Evolutionary conservation across 148 eudicot genomes (phyloP).

Genomic region (Polygonum aviculare): DNA sequence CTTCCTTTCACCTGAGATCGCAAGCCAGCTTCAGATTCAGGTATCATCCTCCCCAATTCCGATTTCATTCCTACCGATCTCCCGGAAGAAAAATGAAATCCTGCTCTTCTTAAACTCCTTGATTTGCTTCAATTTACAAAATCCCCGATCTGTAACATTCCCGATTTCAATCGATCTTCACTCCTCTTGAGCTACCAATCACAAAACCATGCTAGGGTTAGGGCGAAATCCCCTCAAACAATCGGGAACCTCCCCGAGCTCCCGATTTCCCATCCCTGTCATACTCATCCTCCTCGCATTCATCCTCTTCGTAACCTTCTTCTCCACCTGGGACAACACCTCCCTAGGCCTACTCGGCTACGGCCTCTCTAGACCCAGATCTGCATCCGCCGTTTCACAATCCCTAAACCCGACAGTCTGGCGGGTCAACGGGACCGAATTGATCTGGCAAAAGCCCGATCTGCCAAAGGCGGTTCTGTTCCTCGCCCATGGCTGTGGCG

Average conservation of each 20-base stretch:
- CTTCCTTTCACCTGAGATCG: background rate
- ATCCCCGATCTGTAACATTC: background rate
- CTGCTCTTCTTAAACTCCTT: background rate
- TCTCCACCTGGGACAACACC: constrained; percentile 10
- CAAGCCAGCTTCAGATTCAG: background rate
- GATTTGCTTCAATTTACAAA: background rate
- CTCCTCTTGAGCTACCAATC: background rate
- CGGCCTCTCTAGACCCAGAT: background rate
- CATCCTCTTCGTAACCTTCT: constrained; percentile 5
- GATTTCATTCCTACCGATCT: background rate
- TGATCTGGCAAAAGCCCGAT: constrained; percentile 78
- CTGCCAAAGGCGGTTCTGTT: constrained; percentile 66
- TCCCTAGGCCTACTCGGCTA: constrained; percentile 4
- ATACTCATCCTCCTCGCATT: background rate
- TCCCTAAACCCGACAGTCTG: constrained; percentile 39
- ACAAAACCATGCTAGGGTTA: background rate
- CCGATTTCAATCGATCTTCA: background rate
- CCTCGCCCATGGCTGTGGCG: constrained; percentile 83
- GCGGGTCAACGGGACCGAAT: constrained; percentile 39
- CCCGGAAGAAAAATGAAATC: background rate
- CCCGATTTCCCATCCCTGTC: constrained; percentile 7
- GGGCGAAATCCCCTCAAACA: constrained; percentile 5
- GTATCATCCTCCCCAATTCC: background rate
- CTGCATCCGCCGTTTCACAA: constrained; percentile 11
- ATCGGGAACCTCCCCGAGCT: background rate